phyloP scores from a whole-genome alignment of 139 green algal genomes.

The Chlorella sp. region DNA sequence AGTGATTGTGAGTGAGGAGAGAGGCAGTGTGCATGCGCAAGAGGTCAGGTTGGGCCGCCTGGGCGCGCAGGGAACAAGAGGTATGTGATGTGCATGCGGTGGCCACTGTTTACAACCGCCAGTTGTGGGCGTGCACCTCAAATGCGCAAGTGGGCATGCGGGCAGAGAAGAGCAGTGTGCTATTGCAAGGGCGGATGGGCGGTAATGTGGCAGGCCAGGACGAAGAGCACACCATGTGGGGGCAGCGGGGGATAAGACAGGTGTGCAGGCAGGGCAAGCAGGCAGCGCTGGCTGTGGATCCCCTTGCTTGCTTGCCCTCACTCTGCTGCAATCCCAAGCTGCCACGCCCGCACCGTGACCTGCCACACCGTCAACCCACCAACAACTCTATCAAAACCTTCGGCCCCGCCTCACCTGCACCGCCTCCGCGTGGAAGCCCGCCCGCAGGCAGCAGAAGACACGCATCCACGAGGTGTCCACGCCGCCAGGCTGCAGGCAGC shows the following conservation, averaged over 20 bases:
- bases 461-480: constrained; percentile 80
- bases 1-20: not conserved
- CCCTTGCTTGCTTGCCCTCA: not conserved
- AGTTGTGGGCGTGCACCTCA: no score
- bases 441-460: constrained; percentile 78
- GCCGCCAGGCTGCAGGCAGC: constrained; percentile 55
- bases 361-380: not conserved
- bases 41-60: no score
- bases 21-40: no score
- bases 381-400: constrained; percentile 3
- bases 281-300: not conserved
- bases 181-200: no score
- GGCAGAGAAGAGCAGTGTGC: no score
- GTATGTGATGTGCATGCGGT: no score
- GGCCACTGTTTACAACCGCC: no score
- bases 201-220: not conserved
- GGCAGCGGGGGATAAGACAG: no score
- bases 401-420: constrained; percentile 50
- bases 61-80: no score
- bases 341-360: no score
- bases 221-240: no score
- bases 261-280: not conserved
- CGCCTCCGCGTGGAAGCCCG: constrained; percentile 70
- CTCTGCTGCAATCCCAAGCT: not conserved
- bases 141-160: not conserved